These are phyloP conservation scores for Setomelanomma holmii DNA, from an alignment of 2,329 filamentous ascomycete species.

Conservation along the genomic window DNA sequence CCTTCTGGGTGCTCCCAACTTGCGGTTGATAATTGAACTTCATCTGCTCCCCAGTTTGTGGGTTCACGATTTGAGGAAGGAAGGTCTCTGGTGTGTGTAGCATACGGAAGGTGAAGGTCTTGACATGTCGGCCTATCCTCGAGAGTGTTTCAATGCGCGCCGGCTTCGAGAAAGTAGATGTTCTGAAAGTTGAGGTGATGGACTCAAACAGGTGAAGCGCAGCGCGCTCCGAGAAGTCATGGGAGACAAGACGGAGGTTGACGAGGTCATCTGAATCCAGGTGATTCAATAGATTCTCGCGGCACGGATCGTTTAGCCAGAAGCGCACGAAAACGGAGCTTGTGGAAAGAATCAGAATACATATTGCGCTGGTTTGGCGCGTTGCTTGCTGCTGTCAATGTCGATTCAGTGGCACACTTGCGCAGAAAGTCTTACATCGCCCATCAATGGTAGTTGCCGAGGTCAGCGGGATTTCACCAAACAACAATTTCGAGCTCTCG, in stretches of 20 bases:
- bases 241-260: conserved; percentile 69
- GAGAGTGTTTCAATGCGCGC: conserved; percentile 76
- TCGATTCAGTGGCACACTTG: conserved; percentile 4
- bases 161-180: conserved; percentile 77
- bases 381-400: conserved; percentile 47
- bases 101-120: conserved; percentile 78
- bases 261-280: conserved; percentile 52
- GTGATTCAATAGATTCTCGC: conserved; percentile 53
- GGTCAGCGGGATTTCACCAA: conserved; percentile 58
- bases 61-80: conserved; percentile 81
- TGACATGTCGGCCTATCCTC: conserved; percentile 79
- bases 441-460: conserved; percentile 47
- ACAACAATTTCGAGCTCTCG: conserved; percentile 52
- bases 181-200: conserved; percentile 72
- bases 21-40: conserved; percentile 84
- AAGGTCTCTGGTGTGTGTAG: conserved; percentile 81
- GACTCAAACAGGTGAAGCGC: conserved; percentile 74
- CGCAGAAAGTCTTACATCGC: conserved; percentile 42
- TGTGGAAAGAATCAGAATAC: conserved; percentile 57
- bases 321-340: conserved; percentile 58
- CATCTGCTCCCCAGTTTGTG: conserved; percentile 76
- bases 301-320: conserved; percentile 58
- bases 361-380: conserved; percentile 55
- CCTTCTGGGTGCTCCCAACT: conserved; percentile 63
- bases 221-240: conserved; percentile 73